These are phyloP conservation scores for Dioscorea cayenensis DNA, from an alignment of 116 monocot species.

Conservation along the genomic window DNA sequence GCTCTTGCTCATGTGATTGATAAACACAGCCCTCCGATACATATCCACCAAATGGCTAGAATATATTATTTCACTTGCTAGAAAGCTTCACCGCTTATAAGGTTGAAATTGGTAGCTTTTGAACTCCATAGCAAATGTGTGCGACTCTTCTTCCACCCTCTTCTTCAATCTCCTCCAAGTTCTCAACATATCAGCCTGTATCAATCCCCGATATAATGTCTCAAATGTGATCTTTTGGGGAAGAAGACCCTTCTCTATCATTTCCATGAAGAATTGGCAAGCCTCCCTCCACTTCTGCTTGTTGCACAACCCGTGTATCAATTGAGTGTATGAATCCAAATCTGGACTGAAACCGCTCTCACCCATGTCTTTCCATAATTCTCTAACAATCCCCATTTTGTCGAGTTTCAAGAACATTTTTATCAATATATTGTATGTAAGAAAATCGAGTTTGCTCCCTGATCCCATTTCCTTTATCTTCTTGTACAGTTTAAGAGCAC, in stretches of 20 bases:
- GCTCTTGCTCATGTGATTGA: too few species aligned
- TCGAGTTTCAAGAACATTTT: constrained; percentile 58
- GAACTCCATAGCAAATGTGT: constrained; percentile 76
- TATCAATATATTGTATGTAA: constrained; percentile 71
- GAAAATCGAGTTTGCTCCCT: constrained; percentile 43
- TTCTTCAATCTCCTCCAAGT: constrained; percentile 94
- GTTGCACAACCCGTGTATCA: constrained; percentile 76
- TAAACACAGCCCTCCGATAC: too few species aligned
- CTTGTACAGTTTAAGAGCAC: constrained; percentile 56
- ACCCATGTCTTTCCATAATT: constrained; percentile 81
- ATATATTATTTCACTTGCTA: too few species aligned
- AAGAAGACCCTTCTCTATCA: constrained; percentile 94
- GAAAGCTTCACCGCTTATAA: constrained; percentile 51
- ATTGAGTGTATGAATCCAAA: constrained; percentile 72
- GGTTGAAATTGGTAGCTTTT: constrained; percentile 64
- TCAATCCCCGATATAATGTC: constrained; percentile 80
- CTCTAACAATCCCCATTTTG: constrained; percentile 31
- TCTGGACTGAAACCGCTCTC: constrained; percentile 68
- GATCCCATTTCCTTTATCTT: constrained; percentile 59
- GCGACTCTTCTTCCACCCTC: constrained; percentile 72
- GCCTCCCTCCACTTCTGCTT: constrained; percentile 79
- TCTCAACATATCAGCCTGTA: constrained; percentile 84
- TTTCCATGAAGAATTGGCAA: constrained; percentile 87
- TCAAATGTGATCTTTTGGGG: constrained; percentile 93
- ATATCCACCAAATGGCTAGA: too few species aligned